Percentiles rank a stretch among this genome's conserved stretches.
phyloP scores from a whole-genome alignment of 352 stramenopile species.

The Phytophthora hybrid region DNA sequence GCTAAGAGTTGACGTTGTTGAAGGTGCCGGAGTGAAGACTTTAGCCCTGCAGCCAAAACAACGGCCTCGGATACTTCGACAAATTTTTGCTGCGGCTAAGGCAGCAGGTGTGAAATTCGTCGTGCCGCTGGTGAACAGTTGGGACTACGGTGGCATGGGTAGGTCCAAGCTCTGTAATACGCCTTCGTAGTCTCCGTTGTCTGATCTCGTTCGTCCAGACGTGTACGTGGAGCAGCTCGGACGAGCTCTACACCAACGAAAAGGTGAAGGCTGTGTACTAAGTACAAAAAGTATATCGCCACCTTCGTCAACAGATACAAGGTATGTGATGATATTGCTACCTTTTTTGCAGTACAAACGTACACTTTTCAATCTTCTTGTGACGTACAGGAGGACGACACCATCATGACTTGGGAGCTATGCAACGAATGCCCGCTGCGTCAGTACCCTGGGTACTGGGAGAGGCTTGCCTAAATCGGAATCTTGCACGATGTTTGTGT shows the following conservation, averaged over 20 bases:
- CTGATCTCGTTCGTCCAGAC: conserved; percentile 1
- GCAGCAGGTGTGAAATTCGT: conserved; percentile 43
- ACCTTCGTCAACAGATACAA: neutral
- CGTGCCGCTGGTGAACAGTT: conserved; percentile 39
- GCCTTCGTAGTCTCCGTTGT: neutral
- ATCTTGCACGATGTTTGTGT: conserved; percentile 17
- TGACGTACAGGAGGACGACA: conserved; percentile 24
- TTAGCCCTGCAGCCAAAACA: neutral
- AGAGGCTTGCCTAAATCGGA: conserved; percentile 17
- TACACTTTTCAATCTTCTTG: neutral
- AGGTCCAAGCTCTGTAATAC: neutral
- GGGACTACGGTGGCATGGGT: conserved; percentile 47
- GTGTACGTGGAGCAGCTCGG: conserved; percentile 42
- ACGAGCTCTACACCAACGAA: conserved; percentile 46
- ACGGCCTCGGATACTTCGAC: conserved; percentile 48
- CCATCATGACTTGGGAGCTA: conserved; percentile 40
- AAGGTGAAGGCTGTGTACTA: conserved; percentile 45
- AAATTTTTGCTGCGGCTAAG: conserved; percentile 38
- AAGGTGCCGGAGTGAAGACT: too few species aligned
- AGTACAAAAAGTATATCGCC: conserved; percentile 39
- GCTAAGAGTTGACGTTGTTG: too few species aligned
- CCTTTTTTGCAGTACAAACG: neutral
- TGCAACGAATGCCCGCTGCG: conserved; percentile 41
- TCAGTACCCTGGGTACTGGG: conserved; percentile 21
- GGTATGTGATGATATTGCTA: neutral